Conservation (phyloP, 352 stramenopile species). For the Globisporangium uncinulatum region DNA sequence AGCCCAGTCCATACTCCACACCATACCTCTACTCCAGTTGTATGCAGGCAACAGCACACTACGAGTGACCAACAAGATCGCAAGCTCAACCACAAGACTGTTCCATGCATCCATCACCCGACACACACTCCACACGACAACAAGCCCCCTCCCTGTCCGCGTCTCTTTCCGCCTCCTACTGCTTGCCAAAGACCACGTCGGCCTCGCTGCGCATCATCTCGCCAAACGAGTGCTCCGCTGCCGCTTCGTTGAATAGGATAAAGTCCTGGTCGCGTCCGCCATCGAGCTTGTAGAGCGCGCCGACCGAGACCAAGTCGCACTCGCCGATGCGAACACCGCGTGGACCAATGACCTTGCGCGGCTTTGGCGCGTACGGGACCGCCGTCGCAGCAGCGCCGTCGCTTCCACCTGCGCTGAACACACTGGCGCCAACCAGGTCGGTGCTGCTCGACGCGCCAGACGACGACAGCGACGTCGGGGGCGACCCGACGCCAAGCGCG, state of each 20-base stretch:
- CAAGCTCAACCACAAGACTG: too few species aligned
- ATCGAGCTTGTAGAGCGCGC: slow-evolving; percentile 74
- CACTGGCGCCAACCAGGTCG: not conserved
- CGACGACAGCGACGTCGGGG: slow-evolving; percentile 5
- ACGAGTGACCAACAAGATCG: too few species aligned
- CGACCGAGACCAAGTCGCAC: slow-evolving; percentile 57
- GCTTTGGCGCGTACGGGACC: slow-evolving; percentile 5
- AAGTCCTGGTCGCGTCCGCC: slow-evolving; percentile 76
- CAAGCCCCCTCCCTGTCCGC: not conserved
- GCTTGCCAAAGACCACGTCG: slow-evolving; percentile 24
- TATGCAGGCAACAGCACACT: too few species aligned
- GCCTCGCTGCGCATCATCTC: slow-evolving; percentile 78
- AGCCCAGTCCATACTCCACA: too few species aligned
- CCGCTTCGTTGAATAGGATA: slow-evolving; percentile 76
- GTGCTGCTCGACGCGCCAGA: not conserved
- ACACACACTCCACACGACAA: too few species aligned
- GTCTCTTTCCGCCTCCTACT: not conserved
- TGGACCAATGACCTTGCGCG: slow-evolving; percentile 16
- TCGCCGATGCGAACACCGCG: slow-evolving; percentile 16
- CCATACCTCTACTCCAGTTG: too few species aligned
- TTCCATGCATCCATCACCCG: not conserved
- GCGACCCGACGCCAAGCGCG: slow-evolving; percentile 10
- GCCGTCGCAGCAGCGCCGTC: not conserved
- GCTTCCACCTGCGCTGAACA: not conserved
- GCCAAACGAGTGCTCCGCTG: slow-evolving; percentile 61